Evolutionary conservation across 2,329 filamentous ascomycete genomes (phyloP).

Genomic region (Aspergillus pseudoviridinutans): DNA sequence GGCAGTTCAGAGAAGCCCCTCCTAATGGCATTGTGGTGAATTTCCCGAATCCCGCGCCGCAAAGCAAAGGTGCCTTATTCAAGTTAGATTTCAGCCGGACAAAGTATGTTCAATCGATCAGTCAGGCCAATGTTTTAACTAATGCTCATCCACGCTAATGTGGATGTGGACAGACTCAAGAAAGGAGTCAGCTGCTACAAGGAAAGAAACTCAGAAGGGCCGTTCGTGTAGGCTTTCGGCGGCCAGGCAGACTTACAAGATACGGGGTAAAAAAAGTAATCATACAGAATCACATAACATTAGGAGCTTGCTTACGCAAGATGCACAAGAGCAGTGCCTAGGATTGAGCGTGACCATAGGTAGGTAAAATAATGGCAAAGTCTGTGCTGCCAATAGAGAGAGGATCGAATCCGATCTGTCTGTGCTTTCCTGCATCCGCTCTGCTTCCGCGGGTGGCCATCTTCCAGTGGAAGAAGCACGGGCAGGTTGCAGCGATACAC

Average conservation of each 20-base stretch:
- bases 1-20: background rate
- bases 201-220: background rate
- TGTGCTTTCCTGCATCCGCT: constrained; percentile 14
- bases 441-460: constrained; percentile 14
- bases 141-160: background rate
- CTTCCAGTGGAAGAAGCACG: background rate
- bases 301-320: background rate
- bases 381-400: background rate
- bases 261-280: background rate
- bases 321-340: background rate
- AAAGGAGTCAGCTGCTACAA: background rate
- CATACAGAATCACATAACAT: background rate
- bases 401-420: constrained; percentile 16
- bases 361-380: background rate
- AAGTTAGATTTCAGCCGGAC: background rate
- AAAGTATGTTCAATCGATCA: constrained; percentile 1
- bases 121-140: background rate
- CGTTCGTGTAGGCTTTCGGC: background rate
- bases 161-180: background rate
- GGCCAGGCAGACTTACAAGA: background rate
- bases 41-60: background rate
- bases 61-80: constrained; percentile 17
- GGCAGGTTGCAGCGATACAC: background rate
- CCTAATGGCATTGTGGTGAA: background rate
- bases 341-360: background rate